Base-by-base conservation (phyloP, 2,329 filamentous ascomycete genomes). In the Purpureocillium takamizusanense region DNA sequence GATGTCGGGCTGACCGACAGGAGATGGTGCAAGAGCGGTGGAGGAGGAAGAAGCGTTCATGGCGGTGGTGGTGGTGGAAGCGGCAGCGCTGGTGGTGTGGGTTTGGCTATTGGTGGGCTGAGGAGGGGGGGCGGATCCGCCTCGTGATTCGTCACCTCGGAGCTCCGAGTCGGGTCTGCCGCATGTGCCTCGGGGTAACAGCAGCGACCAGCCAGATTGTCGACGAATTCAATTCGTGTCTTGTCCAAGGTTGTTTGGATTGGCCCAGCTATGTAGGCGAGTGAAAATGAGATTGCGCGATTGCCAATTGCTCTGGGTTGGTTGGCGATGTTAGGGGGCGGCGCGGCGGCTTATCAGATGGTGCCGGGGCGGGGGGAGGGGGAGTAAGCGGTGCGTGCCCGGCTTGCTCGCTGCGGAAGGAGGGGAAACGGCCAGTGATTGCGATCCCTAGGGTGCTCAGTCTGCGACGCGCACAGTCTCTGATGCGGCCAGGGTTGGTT, bases 131-230 rank as follows among this genome's bases (percentile, higher is more conserved):
- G 34, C 29, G 23, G 35, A 32, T 12, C 38, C 33, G 33, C 12
- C 23, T 39, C 12, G 31, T 37, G 40, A 41, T 41, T 45, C 39
- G 44, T 39, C 33, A 34, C 36, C 47, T 57, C 50, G 50, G 47
- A 56, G 39, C 44, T 55, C 54, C 53, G 54, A 55, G 41, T 42
- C 33, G 32, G 37, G 31, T 18, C 17, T 16, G 15, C 37, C 31
- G 32, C 32, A n/a, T 23, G 25, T 35, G 38, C 18, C 13, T 15
- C 17, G 42, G 36, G 27, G 40, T 33, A 42, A 41, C 10, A 25
- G 21, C 21, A 41, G 21, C 16, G 27, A 21, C 7, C 13, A 36
- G 35, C 27, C 27, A 27, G 35, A 15, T 16, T 29, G 17, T 17
- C 16, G 21, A 7, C 16, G 17, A 31, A 28, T 37, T 15, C 12